Conservation (phyloP, 2,329 filamentous ascomycete species). For the Phaeosphaeria sp. region DNA sequence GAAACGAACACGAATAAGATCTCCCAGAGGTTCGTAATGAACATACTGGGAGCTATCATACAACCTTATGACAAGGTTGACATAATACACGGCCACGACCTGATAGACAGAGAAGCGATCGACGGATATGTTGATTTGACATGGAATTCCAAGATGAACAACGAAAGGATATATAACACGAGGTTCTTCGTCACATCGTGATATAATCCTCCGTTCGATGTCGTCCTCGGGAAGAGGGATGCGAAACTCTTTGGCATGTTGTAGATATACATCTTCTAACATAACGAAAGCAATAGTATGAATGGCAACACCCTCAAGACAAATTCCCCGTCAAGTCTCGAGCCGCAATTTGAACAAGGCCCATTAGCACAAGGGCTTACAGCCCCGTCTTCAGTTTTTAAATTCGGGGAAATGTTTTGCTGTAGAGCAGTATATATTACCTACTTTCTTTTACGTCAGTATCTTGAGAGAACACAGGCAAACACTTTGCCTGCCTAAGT, state of each 20-base stretch:
- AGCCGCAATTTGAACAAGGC: too few relatives aligned
- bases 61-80: not conserved
- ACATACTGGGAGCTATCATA: conserved; percentile 1
- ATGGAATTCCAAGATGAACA: not conserved
- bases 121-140: conserved; percentile 4
- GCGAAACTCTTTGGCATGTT: conserved; percentile 1
- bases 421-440: too few relatives aligned
- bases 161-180: not conserved
- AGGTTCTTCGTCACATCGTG: conserved; percentile 5
- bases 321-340: not conserved
- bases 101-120: not conserved
- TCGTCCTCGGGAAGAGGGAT: conserved; percentile 7
- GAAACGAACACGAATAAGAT: conserved; percentile 2
- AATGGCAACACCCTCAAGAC: not conserved
- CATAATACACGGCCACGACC: not conserved
- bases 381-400: too few relatives aligned
- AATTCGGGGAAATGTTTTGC: too few relatives aligned
- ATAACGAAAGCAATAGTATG: too few relatives aligned
- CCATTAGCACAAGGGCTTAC: too few relatives aligned
- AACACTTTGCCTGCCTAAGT: too few relatives aligned
- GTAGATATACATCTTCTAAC: not conserved
- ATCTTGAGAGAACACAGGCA: too few relatives aligned
- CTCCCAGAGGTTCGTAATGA: not conserved
- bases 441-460: too few relatives aligned
- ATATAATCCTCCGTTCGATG: conserved; percentile 7